These are phyloP conservation scores for Trichomonascaceae sp. DNA, from an alignment of 1,139 yeast genomes.

Conservation along the genomic window DNA sequence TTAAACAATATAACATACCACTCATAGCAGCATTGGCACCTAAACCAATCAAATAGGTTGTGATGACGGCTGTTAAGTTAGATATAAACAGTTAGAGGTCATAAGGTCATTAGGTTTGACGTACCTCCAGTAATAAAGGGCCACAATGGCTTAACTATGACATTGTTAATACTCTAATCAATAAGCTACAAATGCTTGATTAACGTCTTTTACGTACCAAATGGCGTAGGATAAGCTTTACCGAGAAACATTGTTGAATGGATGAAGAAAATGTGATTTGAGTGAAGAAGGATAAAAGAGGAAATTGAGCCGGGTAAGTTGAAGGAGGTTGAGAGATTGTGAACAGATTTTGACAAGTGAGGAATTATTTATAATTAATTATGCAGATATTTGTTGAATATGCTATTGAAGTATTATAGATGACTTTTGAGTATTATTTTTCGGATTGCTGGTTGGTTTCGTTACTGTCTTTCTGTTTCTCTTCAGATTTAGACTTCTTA, in stretches of 20 bases:
- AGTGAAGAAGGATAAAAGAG: constrained; percentile 1
- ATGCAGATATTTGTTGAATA: background rate
- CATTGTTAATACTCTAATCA: background rate
- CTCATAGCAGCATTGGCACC: constrained; percentile 51
- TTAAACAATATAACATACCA: constrained; percentile 30
- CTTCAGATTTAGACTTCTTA: constrained; percentile 31
- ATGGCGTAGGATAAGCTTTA: constrained; percentile 41
- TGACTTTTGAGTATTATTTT: background rate
- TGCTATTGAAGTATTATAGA: background rate
- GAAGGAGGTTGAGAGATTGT: background rate
- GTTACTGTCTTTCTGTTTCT: constrained; percentile 32
- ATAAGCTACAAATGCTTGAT: background rate
- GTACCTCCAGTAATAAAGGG: constrained; percentile 59
- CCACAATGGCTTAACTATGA: constrained; percentile 53
- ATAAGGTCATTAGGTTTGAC: constrained; percentile 15
- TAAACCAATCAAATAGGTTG: constrained; percentile 52
- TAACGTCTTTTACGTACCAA: constrained; percentile 23
- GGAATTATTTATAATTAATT: background rate
- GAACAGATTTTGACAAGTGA: background rate
- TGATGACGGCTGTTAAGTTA: constrained; percentile 37
- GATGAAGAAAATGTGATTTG: background rate
- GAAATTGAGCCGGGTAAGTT: background rate
- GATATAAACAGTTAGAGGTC: constrained; percentile 5
- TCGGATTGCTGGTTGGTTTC: constrained; percentile 8
- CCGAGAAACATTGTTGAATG: constrained; percentile 9